phyloP scores from a whole-genome alignment of 768 basidiomycete genomes.

The Trichaptum fuscoviolaceum region DNA sequence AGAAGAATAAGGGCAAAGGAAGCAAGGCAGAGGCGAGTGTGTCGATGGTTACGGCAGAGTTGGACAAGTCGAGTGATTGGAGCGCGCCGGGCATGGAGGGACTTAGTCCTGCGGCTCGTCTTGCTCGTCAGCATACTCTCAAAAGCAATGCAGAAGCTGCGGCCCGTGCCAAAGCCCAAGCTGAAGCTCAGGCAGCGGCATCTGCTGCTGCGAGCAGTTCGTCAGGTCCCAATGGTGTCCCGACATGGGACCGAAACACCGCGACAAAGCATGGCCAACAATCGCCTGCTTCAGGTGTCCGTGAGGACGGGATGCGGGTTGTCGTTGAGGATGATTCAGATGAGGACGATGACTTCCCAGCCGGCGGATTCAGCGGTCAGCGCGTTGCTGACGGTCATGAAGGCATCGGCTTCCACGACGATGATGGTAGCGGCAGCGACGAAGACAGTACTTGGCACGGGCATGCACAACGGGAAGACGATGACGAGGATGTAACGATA shows the following conservation, averaged over 20 bases:
- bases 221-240: not conserved
- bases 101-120: constrained; percentile 82
- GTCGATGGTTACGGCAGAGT: constrained; percentile 79
- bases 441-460: constrained; percentile 21
- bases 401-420: constrained; percentile 29
- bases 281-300: constrained; percentile 34
- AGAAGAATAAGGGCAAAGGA: constrained; percentile 54
- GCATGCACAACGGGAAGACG: constrained; percentile 40
- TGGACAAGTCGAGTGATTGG: constrained; percentile 69
- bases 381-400: constrained; percentile 34
- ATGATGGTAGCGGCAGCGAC: constrained; percentile 42
- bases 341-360: constrained; percentile 45
- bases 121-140: constrained; percentile 88
- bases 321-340: constrained; percentile 64
- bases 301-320: constrained; percentile 27
- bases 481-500: constrained; percentile 71
- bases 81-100: constrained; percentile 57
- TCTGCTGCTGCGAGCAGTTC: constrained; percentile 6
- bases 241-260: constrained; percentile 82
- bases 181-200: constrained; percentile 43
- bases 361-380: constrained; percentile 3
- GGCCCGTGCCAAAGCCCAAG: constrained; percentile 53
- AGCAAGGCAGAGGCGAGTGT: constrained; percentile 65
- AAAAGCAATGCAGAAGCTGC: constrained; percentile 81
- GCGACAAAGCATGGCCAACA: constrained; percentile 47